A percentile compares a stretch with the other conserved stretches of the same genome.
phyloP scores from a whole-genome alignment of 331 rosid species.

The Stylosanthes scabra region DNA sequence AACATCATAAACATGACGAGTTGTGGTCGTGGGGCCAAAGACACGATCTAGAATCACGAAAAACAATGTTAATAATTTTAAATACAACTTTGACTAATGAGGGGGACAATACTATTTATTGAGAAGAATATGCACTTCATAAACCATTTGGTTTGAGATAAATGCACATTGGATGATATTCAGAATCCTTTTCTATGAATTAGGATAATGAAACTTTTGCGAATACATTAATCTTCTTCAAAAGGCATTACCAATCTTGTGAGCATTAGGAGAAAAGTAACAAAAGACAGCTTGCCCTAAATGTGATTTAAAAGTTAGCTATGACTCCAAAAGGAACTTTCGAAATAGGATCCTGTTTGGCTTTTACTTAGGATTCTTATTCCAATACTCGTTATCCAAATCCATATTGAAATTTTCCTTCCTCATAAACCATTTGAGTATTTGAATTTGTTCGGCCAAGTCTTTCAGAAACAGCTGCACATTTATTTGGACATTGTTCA shows the following conservation, averaged over 20 bases:
- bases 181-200: conserved; percentile 12
- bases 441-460: conserved; percentile 4
- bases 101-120: background rate
- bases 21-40: conserved; percentile 98
- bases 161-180: conserved; percentile 24
- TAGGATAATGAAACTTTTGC: conserved; percentile 8
- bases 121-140: conserved; percentile 18
- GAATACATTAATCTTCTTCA: conserved; percentile 18
- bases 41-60: conserved; percentile 76
- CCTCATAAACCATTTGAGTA: background rate
- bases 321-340: conserved; percentile 4
- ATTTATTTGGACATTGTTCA: conserved; percentile 25
- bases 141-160: conserved; percentile 4
- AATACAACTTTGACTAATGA: conserved; percentile 22
- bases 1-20: conserved; percentile 96
- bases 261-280: conserved; percentile 16
- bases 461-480: conserved; percentile 26
- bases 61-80: conserved; percentile 23
- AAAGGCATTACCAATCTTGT: conserved; percentile 8
- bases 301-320: background rate
- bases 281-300: conserved; percentile 3
- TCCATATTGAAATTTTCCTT: background rate
- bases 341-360: background rate
- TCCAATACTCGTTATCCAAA: conserved; percentile 19
- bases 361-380: conserved; percentile 1